These are phyloP conservation scores for Pseudonitzschia pungens DNA, from an alignment of 108 stramenopile genomes.

Conservation along the genomic window DNA sequence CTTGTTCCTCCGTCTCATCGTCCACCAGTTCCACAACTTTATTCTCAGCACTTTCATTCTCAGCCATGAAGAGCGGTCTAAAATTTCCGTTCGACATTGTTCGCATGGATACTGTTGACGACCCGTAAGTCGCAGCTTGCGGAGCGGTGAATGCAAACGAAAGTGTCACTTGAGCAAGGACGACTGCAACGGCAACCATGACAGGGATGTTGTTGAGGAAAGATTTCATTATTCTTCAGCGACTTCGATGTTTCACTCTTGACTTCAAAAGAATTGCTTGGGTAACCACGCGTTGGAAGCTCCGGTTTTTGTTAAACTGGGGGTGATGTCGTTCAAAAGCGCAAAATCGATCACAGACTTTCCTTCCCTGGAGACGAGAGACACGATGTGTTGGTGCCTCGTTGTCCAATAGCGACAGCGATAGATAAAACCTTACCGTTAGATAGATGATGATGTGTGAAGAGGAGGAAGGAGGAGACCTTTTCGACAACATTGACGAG, in stretches of 20 bases:
- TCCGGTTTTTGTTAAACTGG: too few relatives aligned
- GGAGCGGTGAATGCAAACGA: slow-evolving; percentile 11
- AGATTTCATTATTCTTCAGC: background rate
- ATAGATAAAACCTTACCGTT: too few relatives aligned
- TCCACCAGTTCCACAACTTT: slow-evolving; percentile 48
- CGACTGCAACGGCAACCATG: background rate
- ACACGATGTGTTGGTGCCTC: too few relatives aligned
- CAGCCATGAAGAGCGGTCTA: slow-evolving; percentile 8
- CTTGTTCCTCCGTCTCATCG: slow-evolving; percentile 9
- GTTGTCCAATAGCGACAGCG: too few relatives aligned
- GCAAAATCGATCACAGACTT: too few relatives aligned
- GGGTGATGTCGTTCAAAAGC: too few relatives aligned
- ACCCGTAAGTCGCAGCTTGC: background rate
- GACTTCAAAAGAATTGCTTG: background rate
- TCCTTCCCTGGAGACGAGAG: too few relatives aligned
- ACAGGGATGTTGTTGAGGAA: background rate
- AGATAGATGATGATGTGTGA: too few relatives aligned
- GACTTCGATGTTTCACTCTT: background rate
- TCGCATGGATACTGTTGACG: background rate
- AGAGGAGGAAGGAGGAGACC: background rate
- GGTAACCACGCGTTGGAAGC: background rate
- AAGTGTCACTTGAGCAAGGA: background rate
- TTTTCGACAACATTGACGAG: background rate
- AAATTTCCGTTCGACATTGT: background rate
- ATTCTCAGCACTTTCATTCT: slow-evolving; percentile 20